These are phyloP conservation scores for Eutrema japonicum DNA, from an alignment of 345 rosid species.

Conservation along the genomic window DNA sequence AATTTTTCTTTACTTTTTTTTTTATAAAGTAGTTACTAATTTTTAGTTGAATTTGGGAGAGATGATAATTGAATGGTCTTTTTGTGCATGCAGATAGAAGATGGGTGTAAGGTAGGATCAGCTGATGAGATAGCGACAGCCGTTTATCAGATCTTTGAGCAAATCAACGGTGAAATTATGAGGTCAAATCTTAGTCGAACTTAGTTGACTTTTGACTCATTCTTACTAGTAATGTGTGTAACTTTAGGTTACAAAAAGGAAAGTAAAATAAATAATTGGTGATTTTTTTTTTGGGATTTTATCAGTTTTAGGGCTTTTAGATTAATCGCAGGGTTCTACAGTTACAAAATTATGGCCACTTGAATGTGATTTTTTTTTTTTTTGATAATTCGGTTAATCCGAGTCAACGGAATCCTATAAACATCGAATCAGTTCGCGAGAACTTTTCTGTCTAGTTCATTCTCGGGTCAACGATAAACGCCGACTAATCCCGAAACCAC, in stretches of 20 bases:
- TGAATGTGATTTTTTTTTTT: constrained; percentile 3
- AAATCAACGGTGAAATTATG: constrained; percentile 51
- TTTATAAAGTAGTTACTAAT: neutral
- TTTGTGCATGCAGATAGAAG: constrained; percentile 60
- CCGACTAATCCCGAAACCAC: no score
- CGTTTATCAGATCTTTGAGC: constrained; percentile 61
- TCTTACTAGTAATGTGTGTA: constrained; percentile 14
- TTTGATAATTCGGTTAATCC: no score
- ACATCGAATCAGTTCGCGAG: no score
- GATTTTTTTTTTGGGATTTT: neutral
- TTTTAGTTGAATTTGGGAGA: neutral
- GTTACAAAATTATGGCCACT: neutral
- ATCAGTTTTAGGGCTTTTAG: constrained; percentile 1
- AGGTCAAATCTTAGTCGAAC: constrained; percentile 29
- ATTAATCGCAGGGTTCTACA: neutral
- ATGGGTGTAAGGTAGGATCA: constrained; percentile 62
- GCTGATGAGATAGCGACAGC: constrained; percentile 65
- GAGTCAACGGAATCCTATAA: no score
- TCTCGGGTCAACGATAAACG: no score
- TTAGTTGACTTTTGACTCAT: constrained; percentile 30
- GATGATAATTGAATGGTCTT: constrained; percentile 22
- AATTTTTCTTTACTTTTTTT: neutral
- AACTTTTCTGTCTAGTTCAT: no score
- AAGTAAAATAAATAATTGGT: constrained; percentile 2
- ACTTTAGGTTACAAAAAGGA: constrained; percentile 29